phyloP scores from a whole-genome alignment of 2,329 filamentous ascomycete genomes.

The Exserohilum rostratum region DNA sequence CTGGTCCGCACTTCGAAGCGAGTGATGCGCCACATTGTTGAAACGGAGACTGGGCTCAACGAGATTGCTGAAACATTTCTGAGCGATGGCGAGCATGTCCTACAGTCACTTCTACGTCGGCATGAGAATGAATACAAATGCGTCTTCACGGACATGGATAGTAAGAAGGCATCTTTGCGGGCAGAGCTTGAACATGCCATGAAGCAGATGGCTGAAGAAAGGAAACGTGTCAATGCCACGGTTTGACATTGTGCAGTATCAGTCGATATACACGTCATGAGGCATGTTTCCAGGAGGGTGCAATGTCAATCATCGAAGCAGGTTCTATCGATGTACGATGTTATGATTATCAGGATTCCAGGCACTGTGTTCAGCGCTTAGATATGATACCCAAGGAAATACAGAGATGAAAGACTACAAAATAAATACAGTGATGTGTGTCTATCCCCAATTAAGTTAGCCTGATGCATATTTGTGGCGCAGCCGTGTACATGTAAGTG shows the following conservation, averaged over 20 bases:
- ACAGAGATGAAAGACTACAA: not conserved
- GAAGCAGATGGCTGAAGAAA: conserved; percentile 15
- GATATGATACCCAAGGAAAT: not conserved
- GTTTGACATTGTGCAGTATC: not conserved
- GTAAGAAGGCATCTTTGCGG: conserved; percentile 30
- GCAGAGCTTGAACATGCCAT: conserved; percentile 22
- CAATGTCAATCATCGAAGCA: not conserved
- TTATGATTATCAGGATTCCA: not conserved
- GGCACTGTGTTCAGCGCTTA: not conserved
- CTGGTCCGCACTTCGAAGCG: conserved; percentile 51
- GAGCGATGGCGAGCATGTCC: conserved; percentile 51
- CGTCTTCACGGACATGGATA: conserved; percentile 26
- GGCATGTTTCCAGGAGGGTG: not conserved
- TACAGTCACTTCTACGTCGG: conserved; percentile 50
- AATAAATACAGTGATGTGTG: no score
- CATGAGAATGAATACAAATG: conserved; percentile 49
- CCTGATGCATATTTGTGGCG: not conserved
- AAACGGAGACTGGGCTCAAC: conserved; percentile 53
- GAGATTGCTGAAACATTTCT: conserved; percentile 54
- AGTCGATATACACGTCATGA: not conserved
- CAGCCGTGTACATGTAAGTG: not conserved
- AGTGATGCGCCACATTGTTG: conserved; percentile 54
- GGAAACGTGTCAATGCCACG: conserved; percentile 6
- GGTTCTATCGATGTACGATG: not conserved
- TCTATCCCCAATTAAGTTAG: conserved; percentile 1